Base-by-base conservation (phyloP, 2,329 filamentous ascomycete species). In the Colletotrichum gigasporum region DNA sequence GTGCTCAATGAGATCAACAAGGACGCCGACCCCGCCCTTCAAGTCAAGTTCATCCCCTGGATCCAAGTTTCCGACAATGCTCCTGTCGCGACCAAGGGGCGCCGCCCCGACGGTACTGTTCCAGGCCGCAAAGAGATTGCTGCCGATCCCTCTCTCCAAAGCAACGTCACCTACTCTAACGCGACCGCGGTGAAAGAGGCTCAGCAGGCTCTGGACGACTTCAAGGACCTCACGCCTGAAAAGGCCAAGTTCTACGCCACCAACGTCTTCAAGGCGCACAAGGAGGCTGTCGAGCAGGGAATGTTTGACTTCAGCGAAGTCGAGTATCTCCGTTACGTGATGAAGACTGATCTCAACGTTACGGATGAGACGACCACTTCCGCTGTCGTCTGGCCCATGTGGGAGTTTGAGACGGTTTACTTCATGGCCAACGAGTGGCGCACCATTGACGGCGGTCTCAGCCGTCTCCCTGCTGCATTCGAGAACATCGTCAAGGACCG, bases 31-130 rank as follows among this genome's bases (percentile, higher is more conserved):
- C 39, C 54, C 14, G 22, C 53, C 5, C 69, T 80, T 11, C 70
- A 73, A 10, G 74, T 82, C 52, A 73, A 79, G 41, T 81, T 82
- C 52, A 79, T 80, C 24, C 75, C 75, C 0, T 82, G 77, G 73
- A 71, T 80, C 7, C 77, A 82, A 63, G 72, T 68, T 8, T 72
- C 69, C 20, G 73, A 76, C 11, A 79, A 79, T 48, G 71, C 73
- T 10, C 63, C 75, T 3, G 68, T 74, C 26, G 56, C 58, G 11
- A 67, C 68, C 24, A 66, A 54, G 22, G 59, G 68, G 47, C 63
- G 74, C 1, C 73, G 72, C 1, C 70, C 73, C 2, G 74, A 74
- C 24, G 74, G 73, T 4, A 69, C 71, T 3, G 67, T 70, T 32
- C 70, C 72, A 11, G 41, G 70, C 3, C 67, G 66, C 61, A 65